Conservation (phyloP, 345 rosid genomes). For the Euphorbia lathyris region DNA sequence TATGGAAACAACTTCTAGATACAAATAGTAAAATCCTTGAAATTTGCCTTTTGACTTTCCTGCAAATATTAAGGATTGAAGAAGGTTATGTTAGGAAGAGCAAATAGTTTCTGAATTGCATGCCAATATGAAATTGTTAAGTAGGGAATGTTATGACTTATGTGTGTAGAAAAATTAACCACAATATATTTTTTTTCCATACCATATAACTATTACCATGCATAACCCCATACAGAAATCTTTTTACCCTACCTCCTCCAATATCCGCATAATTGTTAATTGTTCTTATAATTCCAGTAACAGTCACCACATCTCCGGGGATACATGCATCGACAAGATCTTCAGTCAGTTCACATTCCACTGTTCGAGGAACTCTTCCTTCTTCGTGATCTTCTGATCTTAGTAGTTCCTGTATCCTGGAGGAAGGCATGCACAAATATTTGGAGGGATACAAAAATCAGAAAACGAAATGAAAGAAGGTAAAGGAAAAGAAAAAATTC, state of each 20-base stretch:
- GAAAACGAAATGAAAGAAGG: not conserved
- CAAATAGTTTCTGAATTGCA: constrained; percentile 14
- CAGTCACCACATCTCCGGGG: constrained; percentile 98
- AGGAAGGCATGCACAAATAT: constrained; percentile 4
- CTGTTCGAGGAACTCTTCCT: constrained; percentile 97
- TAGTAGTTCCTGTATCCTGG: constrained; percentile 75
- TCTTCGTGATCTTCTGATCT: constrained; percentile 90
- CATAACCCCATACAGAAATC: constrained; percentile 8
- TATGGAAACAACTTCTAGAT: constrained; percentile 80
- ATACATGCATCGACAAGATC: constrained; percentile 88
- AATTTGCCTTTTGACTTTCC: constrained; percentile 83
- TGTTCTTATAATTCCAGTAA: constrained; percentile 85
- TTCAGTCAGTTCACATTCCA: constrained; percentile 89
- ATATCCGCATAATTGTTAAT: constrained; percentile 87
- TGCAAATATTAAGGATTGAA: constrained; percentile 31
- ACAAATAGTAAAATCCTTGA: constrained; percentile 92
- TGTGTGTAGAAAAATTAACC: not conserved
- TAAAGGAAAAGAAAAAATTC: not conserved
- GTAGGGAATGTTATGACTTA: not conserved
- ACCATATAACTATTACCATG: not conserved
- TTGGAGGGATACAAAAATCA: not conserved
- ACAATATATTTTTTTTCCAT: not conserved
- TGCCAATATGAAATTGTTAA: not conserved
- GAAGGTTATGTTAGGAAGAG: constrained; percentile 9
- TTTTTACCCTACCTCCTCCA: constrained; percentile 72